Evolutionary conservation across 352 stramenopile species (phyloP).

Genomic region (Phytophthora tentaculata): DNA sequence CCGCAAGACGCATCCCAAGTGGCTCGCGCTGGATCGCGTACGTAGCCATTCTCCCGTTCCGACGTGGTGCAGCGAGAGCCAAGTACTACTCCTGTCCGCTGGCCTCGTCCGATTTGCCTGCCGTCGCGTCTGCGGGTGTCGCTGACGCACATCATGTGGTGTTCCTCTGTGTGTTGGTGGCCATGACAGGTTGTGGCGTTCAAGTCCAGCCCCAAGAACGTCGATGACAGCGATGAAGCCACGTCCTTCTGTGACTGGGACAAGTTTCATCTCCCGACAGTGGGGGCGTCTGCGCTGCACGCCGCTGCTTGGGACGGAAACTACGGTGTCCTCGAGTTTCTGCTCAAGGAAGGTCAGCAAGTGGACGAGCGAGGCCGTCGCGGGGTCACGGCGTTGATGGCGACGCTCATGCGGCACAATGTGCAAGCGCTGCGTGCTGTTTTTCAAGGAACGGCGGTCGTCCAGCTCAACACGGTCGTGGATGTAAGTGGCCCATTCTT

Average conservation of each 20-base stretch:
- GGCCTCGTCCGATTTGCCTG: slow-evolving; percentile 33
- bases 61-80: slow-evolving; percentile 11
- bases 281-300: slow-evolving; percentile 44
- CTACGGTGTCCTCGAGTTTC: slow-evolving; percentile 33
- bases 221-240: slow-evolving; percentile 24
- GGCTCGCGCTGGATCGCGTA: slow-evolving; percentile 42
- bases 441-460: slow-evolving; percentile 33
- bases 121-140: slow-evolving; percentile 26
- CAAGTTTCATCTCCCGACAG: slow-evolving; percentile 38
- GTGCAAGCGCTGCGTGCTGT: slow-evolving; percentile 45
- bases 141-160: slow-evolving; percentile 28
- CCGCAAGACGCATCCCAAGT: slow-evolving; percentile 35
- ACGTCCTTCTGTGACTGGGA: slow-evolving; percentile 47
- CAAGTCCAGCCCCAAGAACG: slow-evolving; percentile 22
- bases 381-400: slow-evolving; percentile 41
- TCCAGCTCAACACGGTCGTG: slow-evolving; percentile 41
- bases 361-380: slow-evolving; percentile 33
- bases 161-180: slow-evolving; percentile 8
- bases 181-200: slow-evolving; percentile 27
- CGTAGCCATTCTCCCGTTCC: slow-evolving; percentile 26
- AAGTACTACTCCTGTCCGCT: slow-evolving; percentile 42
- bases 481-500: slow-evolving; percentile 26
- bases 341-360: slow-evolving; percentile 34
- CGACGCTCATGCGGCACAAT: slow-evolving; percentile 43
- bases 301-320: slow-evolving; percentile 42